Base-by-base conservation (phyloP, 345 rosid species). In the Citrus glauca region DNA sequence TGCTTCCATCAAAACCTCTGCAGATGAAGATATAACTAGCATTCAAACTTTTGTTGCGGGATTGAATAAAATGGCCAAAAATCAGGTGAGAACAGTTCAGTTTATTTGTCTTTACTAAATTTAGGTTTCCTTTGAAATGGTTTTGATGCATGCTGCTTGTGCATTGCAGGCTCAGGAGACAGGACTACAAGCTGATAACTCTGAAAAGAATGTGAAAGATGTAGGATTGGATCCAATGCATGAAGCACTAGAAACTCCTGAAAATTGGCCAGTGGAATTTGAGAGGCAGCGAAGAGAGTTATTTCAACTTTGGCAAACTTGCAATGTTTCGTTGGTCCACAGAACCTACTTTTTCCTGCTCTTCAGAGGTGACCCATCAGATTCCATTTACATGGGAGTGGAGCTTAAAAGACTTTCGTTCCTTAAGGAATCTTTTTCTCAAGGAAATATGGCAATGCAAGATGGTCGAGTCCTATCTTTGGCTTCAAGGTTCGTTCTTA, bases 291-390 rank as follows among this genome's bases (percentile, higher is more conserved):
- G 85, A 82, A 87, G 82, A 82, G 85, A 84, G 19, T 90, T 94
- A 71, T 78, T 96, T 28, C 97, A 88, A 65, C 93, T 96, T 45
- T 96, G 99, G 99, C 92, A 92, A 77, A 80, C 86, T 77, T 96
- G 99, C 85, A 84, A 91, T 72, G 92, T 89, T 72, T 91, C 98
- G 28, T 74, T 96, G 87, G 86, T 94, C 67, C 97, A 96, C 83
- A 88, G 99, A 82, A 96, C 99, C 7, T 96, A 94, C 79, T 96
- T 96, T 86, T 94, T 88, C 88, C 85, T 96, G 86, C 97, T 96
- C 77, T 92, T 96, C 79, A 91, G 85, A 80, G 99, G 99, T 55
- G 98, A 96, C 72, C 93, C 89, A n/a, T 73, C 89, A 2, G 99
- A 96, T 89, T 94, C 97, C 57, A 90, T 92, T 70, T 96, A 96